Evolutionary conservation across 2,329 filamentous ascomycete genomes (phyloP), one percentile per base, ranked within the genome.

Genomic region (Talaromyces piceae): DNA sequence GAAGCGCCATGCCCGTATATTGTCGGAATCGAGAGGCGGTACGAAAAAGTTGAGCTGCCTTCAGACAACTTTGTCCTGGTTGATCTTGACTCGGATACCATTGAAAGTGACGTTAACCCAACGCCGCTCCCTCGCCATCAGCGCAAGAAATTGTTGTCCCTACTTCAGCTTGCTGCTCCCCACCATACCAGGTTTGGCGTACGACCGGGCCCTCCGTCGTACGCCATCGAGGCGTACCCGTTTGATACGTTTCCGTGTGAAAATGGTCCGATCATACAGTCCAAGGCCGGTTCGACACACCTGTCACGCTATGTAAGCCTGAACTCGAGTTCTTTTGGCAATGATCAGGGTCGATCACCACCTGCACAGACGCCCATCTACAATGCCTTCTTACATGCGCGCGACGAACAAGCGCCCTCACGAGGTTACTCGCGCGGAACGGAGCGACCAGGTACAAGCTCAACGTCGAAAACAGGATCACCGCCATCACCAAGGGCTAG

Each of bases 1-100:
- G 93, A 97, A 61, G 91, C 91, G 1, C 91, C 91, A 2, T 97
- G 93, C 61, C 93, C 93, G 0, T 98, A 97, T 62, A 95, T 98
- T 58, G 89, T 97, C 41, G 93, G 93, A 45, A 88, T 98, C 52
- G 93, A 98, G 71, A 82, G 91, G 58, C 83, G 91, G 52, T 97
- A 97, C 65, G 68, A 72, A 49, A 71, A 72, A 51, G 62, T 71
- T 25, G 70, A 72, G 50, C 79, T 97, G 39, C 93, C 93, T 0
- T 89, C 95, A 5, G 93, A 97, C 61, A 93, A 97, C 64, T 97
- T 91, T 66, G 91, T 97, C 16, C 76, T 97, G 13, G 90, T 97
- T 30, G 93, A 98, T 68, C 76, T 98, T 47, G 93, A 98, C 68
- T 83, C 87, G 66, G 88, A 98, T 67, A 84, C 84, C 13, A 91